Evolutionary conservation across 345 rosid genomes (phyloP), one percentile per base, ranked within the genome.

Genomic region (Camelina sativa): DNA sequence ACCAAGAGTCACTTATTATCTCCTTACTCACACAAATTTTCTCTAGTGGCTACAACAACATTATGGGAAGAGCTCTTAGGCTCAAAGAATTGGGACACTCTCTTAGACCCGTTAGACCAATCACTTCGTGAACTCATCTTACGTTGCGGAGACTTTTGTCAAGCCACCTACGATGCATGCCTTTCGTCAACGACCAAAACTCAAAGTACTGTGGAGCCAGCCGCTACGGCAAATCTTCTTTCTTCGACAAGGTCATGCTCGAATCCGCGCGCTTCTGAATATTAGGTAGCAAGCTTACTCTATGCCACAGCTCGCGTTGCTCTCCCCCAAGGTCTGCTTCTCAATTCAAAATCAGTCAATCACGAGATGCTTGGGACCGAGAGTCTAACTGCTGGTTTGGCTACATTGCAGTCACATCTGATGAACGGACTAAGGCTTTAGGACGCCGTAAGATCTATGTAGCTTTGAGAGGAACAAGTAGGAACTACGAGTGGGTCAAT

Each of bases 381-480:
- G 98, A 93, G 71, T 88, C 97, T 15, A 93, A 93, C 83, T n/a
- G n/a, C n/a, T 93, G 98, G 98, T 87, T 93, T 35, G 97, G 97
- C 57, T 93, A 87, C 85, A 83, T 91, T 55, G 90, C 92, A n/a
- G 88, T 88, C 3, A 86, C 91, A 48, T 75, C 90, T 15, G 94
- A 93, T 28, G 91, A 87, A 50, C 71, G 55, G 4, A 70, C 81
- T 6, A 62, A 66, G 58, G 19, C 80, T 16, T 74, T 85, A 7
- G 94, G 92, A 35, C 88, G 92, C 34, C 93, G 97, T 30, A 94
- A 89, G 72, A 84, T 93, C 64, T 91, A 89, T 46, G 80, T 91
- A 1, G 89, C 63, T 12, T 71, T 89, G 78, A 89, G 97, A 11
- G 98, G 97, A 53, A 91, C 98, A 2, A 87, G 86, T 25, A 82